Percentiles rank a stretch among this genome's conserved stretches.
Conservation (phyloP, 768 basidiomycete species). For the Mycena vitilis region DNA sequence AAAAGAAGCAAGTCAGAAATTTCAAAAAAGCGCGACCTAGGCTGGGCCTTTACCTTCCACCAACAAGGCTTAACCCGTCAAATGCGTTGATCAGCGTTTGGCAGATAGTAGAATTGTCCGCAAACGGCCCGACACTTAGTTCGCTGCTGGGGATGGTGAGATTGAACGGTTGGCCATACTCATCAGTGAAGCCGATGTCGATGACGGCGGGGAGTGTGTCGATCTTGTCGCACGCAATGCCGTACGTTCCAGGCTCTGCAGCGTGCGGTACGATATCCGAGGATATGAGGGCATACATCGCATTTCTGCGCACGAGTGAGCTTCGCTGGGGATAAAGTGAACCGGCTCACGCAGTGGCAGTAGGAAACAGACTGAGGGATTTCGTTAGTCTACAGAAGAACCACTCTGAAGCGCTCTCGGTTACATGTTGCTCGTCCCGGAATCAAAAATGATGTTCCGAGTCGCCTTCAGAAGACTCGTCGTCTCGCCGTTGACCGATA, state of each 20-base stretch:
- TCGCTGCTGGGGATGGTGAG: slow-evolving; percentile 68
- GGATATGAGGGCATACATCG: slow-evolving; percentile 70
- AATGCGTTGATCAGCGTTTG: slow-evolving; percentile 72
- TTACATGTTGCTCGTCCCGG: slow-evolving; percentile 64
- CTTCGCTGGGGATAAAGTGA: slow-evolving; percentile 22
- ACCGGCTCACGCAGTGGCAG: slow-evolving; percentile 58
- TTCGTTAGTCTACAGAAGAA: neutral
- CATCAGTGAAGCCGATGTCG: slow-evolving; percentile 66
- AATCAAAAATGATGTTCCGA: slow-evolving; percentile 66
- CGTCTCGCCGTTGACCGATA: slow-evolving; percentile 66
- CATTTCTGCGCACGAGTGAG: slow-evolving; percentile 46
- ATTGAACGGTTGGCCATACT: slow-evolving; percentile 60
- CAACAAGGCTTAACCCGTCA: slow-evolving; percentile 62
- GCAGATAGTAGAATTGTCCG: slow-evolving; percentile 59
- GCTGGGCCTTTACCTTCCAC: slow-evolving; percentile 47
- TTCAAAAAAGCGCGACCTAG: neutral
- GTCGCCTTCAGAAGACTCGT: slow-evolving; percentile 52
- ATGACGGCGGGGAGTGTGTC: slow-evolving; percentile 61
- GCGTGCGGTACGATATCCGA: slow-evolving; percentile 63
- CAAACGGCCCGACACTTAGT: slow-evolving; percentile 68
- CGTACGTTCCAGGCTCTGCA: slow-evolving; percentile 66
- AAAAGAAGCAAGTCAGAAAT: neutral
- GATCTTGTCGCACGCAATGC: slow-evolving; percentile 62
- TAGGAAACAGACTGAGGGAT: slow-evolving; percentile 52
- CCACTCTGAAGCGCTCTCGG: neutral